Evolutionary conservation across 441 rosid genomes (phyloP).

Genomic region (Erodium texanum): DNA sequence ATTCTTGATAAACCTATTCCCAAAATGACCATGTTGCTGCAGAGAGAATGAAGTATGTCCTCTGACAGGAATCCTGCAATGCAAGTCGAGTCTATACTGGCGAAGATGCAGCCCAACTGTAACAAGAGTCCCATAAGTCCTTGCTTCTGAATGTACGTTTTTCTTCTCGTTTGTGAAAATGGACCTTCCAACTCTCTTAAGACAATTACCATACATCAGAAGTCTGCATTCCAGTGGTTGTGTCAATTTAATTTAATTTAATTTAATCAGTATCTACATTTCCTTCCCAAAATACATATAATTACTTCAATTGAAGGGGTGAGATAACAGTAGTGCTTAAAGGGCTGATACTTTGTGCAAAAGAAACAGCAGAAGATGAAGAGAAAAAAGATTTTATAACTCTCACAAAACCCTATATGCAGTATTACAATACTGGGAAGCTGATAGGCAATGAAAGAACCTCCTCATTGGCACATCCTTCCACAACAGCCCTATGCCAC

Average conservation of each 20-base stretch:
- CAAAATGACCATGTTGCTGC: constrained; percentile 25
- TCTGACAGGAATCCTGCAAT: constrained; percentile 29
- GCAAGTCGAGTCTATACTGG: constrained; percentile 31
- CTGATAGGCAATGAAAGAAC: background rate
- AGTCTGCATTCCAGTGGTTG: constrained; percentile 39
- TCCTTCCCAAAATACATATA: background rate
- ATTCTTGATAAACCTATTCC: constrained; percentile 27
- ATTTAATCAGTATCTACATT: background rate
- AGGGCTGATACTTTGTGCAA: background rate
- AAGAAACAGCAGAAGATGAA: background rate
- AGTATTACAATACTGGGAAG: background rate
- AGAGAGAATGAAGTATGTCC: constrained; percentile 26
- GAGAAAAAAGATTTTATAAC: background rate
- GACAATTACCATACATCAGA: constrained; percentile 33
- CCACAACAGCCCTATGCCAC: background rate
- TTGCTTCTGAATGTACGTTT: constrained; percentile 24
- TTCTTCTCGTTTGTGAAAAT: constrained; percentile 24
- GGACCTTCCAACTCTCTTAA: constrained; percentile 34
- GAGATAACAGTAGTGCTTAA: background rate
- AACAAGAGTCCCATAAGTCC: constrained; percentile 35
- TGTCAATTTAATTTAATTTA: constrained; percentile 1
- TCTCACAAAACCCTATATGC: background rate
- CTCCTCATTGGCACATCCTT: background rate
- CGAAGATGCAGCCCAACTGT: constrained; percentile 34
- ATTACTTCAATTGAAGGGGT: background rate